Conservation (phyloP, 1,139 yeast genomes). For the Candida dubliniensis region DNA sequence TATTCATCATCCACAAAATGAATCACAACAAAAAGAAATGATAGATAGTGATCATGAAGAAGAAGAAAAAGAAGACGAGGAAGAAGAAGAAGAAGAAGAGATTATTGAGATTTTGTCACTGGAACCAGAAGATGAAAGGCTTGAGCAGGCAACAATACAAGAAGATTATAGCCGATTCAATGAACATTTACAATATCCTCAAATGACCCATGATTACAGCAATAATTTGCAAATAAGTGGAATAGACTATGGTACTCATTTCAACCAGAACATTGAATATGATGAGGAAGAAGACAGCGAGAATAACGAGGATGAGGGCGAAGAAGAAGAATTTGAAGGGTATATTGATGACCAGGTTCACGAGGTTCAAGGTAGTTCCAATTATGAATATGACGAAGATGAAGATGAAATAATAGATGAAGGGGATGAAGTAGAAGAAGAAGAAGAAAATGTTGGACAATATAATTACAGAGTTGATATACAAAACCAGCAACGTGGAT, state of each 20-base stretch:
- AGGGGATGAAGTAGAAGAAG: conserved; percentile 11
- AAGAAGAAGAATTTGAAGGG: conserved; percentile 15
- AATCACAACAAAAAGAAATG: not conserved
- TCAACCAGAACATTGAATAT: conserved; percentile 8
- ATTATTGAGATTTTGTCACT: conserved; percentile 12
- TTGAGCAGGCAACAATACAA: conserved; percentile 3
- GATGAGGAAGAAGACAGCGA: conserved; percentile 13
- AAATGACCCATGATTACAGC: not conserved
- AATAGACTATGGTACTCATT: conserved; percentile 5
- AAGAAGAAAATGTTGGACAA: conserved; percentile 10
- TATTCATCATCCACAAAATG: conserved; percentile 8
- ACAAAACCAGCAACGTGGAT: conserved; percentile 3
- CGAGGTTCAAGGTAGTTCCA: too few relatives aligned
- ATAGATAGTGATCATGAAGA: conserved; percentile 8
- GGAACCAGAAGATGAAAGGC: conserved; percentile 10
- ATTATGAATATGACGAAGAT: conserved; percentile 6
- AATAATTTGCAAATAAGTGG: not conserved
- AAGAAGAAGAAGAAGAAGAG: conserved; percentile 9
- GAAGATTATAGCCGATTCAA: not conserved
- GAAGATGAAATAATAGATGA: conserved; percentile 6
- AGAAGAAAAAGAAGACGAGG: conserved; percentile 8
- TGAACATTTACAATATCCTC: not conserved
- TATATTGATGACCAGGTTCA: conserved; percentile 14
- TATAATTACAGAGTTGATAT: not conserved
- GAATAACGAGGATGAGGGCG: conserved; percentile 14